Percentiles rank a stretch among this genome's conserved stretches.
Conservation (phyloP, 1,284 basidiomycete genomes). For the Sanguinoderma infundibulare region DNA sequence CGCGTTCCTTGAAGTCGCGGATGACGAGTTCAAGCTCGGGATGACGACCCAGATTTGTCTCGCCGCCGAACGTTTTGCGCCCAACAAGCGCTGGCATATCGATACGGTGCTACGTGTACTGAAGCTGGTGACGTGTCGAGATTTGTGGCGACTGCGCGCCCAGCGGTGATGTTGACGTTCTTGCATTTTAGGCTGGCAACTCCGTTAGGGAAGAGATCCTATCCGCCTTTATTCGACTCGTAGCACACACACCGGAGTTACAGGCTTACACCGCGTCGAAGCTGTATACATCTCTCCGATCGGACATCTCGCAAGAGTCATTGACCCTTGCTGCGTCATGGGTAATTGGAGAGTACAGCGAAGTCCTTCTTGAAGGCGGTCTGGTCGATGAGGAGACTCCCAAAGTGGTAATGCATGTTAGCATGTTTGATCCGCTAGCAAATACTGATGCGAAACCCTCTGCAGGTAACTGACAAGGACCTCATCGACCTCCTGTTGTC, state of each 20-base stretch:
- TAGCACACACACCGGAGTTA: constrained; percentile 96
- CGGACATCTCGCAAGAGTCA: constrained; percentile 96
- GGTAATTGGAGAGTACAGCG: constrained; percentile 97
- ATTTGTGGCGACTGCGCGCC: not conserved
- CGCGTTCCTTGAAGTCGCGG: constrained; percentile 96
- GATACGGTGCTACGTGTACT: constrained; percentile 95
- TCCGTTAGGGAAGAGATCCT: constrained; percentile 97
- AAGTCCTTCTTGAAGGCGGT: constrained; percentile 87
- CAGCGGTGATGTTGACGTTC: not conserved
- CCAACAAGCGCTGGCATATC: constrained; percentile 99
- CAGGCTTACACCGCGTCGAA: constrained; percentile 96
- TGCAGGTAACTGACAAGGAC: constrained; percentile 78
- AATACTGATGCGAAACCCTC: not conserved
- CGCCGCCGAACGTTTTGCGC: constrained; percentile 95
- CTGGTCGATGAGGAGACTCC: constrained; percentile 88
- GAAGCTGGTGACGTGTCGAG: constrained; percentile 73
- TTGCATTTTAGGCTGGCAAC: constrained; percentile 83
- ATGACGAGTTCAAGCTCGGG: constrained; percentile 98
- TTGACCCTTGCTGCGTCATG: constrained; percentile 93
- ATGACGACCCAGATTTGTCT: constrained; percentile 98
- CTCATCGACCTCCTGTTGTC: constrained; percentile 88
- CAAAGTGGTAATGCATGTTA: constrained; percentile 55
- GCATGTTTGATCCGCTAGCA: not conserved
- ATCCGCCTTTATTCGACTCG: constrained; percentile 93
- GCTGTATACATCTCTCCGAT: constrained; percentile 85